Evolutionary conservation across 805 yeast species (phyloP).

Genomic region (Kazachstania psychrophila): DNA sequence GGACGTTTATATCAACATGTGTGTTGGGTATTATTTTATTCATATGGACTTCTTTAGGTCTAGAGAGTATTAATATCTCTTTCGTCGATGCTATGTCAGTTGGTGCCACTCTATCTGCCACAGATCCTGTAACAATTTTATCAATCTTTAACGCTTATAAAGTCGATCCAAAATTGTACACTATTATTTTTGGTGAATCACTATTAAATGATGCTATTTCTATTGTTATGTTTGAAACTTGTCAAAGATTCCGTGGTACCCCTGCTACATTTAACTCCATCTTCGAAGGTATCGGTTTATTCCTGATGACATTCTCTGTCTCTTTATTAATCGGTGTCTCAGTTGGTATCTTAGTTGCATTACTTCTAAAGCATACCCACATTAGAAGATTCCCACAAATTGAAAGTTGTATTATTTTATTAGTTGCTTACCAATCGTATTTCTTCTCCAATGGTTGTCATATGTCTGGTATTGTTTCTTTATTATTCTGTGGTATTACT

Average conservation of each 20-base stretch:
- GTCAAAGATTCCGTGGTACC: slow-evolving; percentile 90
- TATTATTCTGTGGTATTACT: slow-evolving; percentile 92
- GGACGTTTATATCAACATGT: slow-evolving; percentile 85
- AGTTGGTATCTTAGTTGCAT: slow-evolving; percentile 81
- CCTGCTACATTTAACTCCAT: slow-evolving; percentile 64
- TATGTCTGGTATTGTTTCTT: slow-evolving; percentile 96
- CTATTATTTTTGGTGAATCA: slow-evolving; percentile 95
- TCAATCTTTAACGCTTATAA: slow-evolving; percentile 95
- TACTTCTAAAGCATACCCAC: slow-evolving; percentile 84
- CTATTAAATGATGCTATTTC: slow-evolving; percentile 94
- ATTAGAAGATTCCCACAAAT: slow-evolving; percentile 93
- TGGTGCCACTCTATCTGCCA: slow-evolving; percentile 95
- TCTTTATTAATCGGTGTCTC: slow-evolving; percentile 83
- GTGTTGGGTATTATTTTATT: slow-evolving; percentile 83
- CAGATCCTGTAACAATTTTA: slow-evolving; percentile 95
- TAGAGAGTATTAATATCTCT: slow-evolving; percentile 80
- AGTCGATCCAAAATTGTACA: slow-evolving; percentile 95
- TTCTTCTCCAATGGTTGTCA: slow-evolving; percentile 98
- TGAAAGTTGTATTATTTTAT: slow-evolving; percentile 83
- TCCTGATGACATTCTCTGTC: slow-evolving; percentile 85
- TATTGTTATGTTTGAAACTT: slow-evolving; percentile 97
- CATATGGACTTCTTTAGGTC: slow-evolving; percentile 84
- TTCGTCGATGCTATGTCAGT: slow-evolving; percentile 96
- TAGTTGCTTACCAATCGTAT: slow-evolving; percentile 91
- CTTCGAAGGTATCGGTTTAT: slow-evolving; percentile 89